Evolutionary conservation across 176 grass and related monocot species (phyloP).

Genomic region (Ampelocalamus luodianensis): DNA sequence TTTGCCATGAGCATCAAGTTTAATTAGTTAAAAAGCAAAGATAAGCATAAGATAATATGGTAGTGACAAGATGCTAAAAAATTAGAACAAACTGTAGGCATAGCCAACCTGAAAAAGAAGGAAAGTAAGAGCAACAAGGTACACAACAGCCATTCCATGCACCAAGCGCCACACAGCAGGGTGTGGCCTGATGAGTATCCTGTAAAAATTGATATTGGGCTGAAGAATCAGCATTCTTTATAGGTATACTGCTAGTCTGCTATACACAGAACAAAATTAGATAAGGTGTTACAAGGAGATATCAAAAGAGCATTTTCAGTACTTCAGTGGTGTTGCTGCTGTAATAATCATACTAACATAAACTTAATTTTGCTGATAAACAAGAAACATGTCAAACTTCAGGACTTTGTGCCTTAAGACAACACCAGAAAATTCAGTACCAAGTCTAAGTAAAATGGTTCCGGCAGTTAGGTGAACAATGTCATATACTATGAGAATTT

Average conservation of each 20-base stretch:
- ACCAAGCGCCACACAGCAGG: constrained; percentile 96
- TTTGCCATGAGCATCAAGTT: not conserved
- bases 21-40: not conserved
- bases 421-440: not conserved
- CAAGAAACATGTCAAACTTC: not conserved
- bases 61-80: not conserved
- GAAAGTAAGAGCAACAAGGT: constrained; percentile 87
- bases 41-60: not conserved
- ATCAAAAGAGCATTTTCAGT: not conserved
- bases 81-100: not conserved
- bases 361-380: not conserved
- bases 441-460: not conserved
- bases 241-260: not conserved
- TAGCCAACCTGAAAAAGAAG: constrained; percentile 93
- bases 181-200: constrained; percentile 94
- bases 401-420: not conserved
- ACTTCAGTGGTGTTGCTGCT: not conserved
- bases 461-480: not conserved
- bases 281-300: not conserved
- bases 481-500: not conserved
- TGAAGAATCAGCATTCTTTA: constrained; percentile 34
- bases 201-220: constrained; percentile 43
- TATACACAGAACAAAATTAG: not conserved
- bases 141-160: constrained; percentile 91
- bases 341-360: not conserved